Percentiles rank a stretch among this genome's conserved stretches.
Evolutionary conservation across 2,329 filamentous ascomycete species (phyloP).

Genomic region (Trichoderma lentiforme): DNA sequence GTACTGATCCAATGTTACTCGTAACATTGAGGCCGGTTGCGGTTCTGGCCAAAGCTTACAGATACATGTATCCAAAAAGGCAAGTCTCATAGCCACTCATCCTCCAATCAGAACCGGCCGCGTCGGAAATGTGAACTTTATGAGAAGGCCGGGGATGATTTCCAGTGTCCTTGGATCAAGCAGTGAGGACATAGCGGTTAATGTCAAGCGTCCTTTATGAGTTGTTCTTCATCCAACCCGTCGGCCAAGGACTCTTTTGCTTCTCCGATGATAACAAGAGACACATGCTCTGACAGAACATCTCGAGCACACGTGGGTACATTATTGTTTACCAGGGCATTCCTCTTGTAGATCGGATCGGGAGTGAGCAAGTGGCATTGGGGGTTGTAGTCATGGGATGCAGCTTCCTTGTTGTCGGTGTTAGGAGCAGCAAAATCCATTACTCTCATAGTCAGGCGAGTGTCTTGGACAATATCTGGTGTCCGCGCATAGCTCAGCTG

Average conservation of each 20-base stretch:
- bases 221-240: constrained; percentile 15
- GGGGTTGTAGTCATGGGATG: neutral
- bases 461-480: constrained; percentile 21
- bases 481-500: constrained; percentile 28
- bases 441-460: neutral
- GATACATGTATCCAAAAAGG: neutral
- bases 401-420: neutral
- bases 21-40: neutral
- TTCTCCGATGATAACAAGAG: constrained; percentile 18
- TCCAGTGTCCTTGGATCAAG: constrained; percentile 18
- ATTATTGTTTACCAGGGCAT: constrained; percentile 35
- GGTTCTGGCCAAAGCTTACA: neutral
- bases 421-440: neutral
- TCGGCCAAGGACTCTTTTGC: neutral
- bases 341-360: constrained; percentile 39
- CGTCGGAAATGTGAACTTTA: constrained; percentile 17
- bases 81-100: neutral
- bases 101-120: constrained; percentile 2
- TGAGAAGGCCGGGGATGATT: constrained; percentile 20
- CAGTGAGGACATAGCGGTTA: constrained; percentile 19
- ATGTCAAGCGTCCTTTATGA: neutral
- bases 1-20: neutral
- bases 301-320: constrained; percentile 44
- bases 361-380: neutral
- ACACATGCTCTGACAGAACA: constrained; percentile 38